A percentile compares a stretch with the other conserved stretches of the same genome.
Evolutionary conservation across 176 grass and related monocot species (phyloP).

Genomic region (Tillandsia leiboldiana): DNA sequence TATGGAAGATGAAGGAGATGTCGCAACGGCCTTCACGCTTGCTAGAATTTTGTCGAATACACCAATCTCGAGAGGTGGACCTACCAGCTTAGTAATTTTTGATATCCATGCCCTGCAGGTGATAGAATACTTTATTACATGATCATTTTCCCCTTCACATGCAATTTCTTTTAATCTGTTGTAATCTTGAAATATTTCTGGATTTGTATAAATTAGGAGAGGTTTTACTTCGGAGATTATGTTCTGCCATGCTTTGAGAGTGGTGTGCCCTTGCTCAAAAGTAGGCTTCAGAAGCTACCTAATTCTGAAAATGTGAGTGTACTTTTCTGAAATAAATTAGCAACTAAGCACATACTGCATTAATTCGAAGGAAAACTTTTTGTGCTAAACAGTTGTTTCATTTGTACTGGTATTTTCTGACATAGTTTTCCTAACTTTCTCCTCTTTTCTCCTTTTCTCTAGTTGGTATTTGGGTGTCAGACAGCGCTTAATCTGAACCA

Average conservation of each 20-base stretch:
- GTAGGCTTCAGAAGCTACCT: conserved; percentile 61
- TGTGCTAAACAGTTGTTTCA: not conserved
- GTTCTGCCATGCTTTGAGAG: conserved; percentile 81
- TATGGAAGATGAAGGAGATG: conserved; percentile 94
- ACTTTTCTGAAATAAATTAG: not conserved
- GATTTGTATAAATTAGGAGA: conserved; percentile 24
- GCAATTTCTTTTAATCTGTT: not conserved
- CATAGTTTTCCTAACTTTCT: too few species aligned
- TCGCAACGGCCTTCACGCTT: conserved; percentile 88
- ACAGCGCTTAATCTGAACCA: too few species aligned
- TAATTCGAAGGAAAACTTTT: not conserved
- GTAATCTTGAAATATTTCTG: not conserved
- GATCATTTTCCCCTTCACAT: not conserved
- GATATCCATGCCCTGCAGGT: conserved; percentile 48
- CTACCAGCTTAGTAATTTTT: conserved; percentile 87
- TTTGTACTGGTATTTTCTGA: too few species aligned
- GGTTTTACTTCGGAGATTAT: conserved; percentile 67
- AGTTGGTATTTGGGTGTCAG: too few species aligned
- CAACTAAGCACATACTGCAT: not conserved
- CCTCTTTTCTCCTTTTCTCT: too few species aligned
- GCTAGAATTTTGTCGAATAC: conserved; percentile 80
- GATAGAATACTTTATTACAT: not conserved
- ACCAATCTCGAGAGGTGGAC: conserved; percentile 83
- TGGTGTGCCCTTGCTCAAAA: conserved; percentile 62
- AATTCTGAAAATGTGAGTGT: conserved; percentile 56